Evolutionary conservation across 2,329 filamentous ascomycete genomes (phyloP).

Genomic region (Pseudocercospora eumusae): DNA sequence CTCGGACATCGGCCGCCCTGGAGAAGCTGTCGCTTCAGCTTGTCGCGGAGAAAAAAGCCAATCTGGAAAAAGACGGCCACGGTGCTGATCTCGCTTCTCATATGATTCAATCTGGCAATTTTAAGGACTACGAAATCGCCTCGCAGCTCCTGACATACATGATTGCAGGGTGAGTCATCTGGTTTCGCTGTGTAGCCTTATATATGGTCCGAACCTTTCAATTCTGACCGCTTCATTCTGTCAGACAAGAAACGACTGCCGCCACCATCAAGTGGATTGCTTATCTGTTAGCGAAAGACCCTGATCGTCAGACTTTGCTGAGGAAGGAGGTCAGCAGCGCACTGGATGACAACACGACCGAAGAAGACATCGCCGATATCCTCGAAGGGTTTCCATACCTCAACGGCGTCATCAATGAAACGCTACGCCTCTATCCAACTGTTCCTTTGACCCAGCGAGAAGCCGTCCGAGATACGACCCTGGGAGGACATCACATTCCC

Average conservation of each 20-base stretch:
- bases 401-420: constrained; percentile 71
- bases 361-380: constrained; percentile 44
- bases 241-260: constrained; percentile 18
- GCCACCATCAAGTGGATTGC: constrained; percentile 68
- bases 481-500: constrained; percentile 17
- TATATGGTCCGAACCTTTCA: too few relatives aligned
- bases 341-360: constrained; percentile 41
- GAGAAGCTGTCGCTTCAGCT: neutral
- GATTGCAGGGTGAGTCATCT: constrained; percentile 44
- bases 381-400: constrained; percentile 74
- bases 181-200: neutral
- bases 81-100: neutral
- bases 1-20: neutral
- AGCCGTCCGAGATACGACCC: constrained; percentile 25
- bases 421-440: constrained; percentile 28
- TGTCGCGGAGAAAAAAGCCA: neutral
- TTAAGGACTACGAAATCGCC: constrained; percentile 53
- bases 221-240: too few relatives aligned
- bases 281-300: constrained; percentile 66
- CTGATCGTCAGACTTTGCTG: constrained; percentile 47
- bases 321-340: constrained; percentile 49
- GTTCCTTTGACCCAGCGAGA: constrained; percentile 26
- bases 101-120: constrained; percentile 52
- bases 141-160: constrained; percentile 59
- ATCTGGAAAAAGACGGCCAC: neutral